phyloP scores from a whole-genome alignment of 73 alveolate species.

The Tetrahymena elliotti region DNA sequence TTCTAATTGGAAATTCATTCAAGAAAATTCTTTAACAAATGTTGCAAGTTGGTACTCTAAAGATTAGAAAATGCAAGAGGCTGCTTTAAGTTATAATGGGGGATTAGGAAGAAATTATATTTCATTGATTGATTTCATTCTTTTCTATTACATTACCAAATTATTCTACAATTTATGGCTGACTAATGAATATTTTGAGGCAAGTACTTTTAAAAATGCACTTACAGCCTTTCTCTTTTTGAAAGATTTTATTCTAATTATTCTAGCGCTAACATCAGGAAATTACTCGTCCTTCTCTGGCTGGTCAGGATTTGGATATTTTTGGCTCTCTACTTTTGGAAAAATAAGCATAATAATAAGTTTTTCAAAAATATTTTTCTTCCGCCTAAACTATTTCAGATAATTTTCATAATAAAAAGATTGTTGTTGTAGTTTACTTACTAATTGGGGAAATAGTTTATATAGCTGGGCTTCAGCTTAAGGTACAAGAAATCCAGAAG shows the following conservation, averaged over 20 bases:
- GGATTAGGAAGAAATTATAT: background rate
- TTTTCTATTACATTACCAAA: background rate
- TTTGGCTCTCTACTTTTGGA: background rate
- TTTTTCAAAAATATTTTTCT: background rate
- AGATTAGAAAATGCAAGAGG: background rate
- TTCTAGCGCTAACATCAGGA: background rate
- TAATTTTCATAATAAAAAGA: background rate
- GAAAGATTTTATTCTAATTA: background rate
- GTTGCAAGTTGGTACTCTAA: background rate
- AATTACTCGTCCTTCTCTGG: background rate
- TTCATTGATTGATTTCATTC: background rate
- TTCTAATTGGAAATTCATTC: background rate
- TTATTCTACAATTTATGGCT: background rate
- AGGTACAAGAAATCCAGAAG: background rate
- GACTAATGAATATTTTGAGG: background rate
- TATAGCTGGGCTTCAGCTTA: background rate
- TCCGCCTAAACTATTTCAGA: background rate
- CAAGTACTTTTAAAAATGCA: background rate
- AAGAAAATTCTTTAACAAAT: background rate
- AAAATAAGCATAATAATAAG: background rate
- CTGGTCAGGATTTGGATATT: background rate
- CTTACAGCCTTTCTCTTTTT: background rate
- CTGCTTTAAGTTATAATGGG: background rate
- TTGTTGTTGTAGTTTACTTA: background rate
- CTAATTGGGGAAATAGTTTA: background rate